These are phyloP conservation scores for Fusarium protoensiforme DNA, from an alignment of 2,329 filamentous ascomycete genomes.

Conservation along the genomic window DNA sequence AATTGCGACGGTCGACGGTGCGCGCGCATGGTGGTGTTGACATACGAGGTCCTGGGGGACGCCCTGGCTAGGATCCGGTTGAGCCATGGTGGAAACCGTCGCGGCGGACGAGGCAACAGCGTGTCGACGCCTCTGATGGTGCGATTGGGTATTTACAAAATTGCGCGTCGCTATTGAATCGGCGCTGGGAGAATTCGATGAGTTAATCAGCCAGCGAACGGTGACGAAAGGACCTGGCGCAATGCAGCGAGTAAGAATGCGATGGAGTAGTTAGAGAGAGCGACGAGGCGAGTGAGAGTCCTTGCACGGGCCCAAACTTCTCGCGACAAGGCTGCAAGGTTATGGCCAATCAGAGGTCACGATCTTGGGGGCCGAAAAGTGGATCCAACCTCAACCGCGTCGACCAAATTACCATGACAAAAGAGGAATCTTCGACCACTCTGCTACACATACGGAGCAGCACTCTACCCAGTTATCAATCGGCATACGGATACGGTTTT, in stretches of 20 bases:
- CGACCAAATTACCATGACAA: background rate
- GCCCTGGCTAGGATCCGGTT: constrained; percentile 55
- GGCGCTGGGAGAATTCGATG: background rate
- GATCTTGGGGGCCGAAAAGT: constrained; percentile 11
- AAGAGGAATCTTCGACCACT: background rate
- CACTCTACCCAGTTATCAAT: background rate
- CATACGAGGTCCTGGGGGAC: constrained; percentile 57
- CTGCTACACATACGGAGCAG: background rate
- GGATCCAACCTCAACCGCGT: constrained; percentile 25
- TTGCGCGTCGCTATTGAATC: background rate
- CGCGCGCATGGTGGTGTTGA: constrained; percentile 7
- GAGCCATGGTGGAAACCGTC: constrained; percentile 50
- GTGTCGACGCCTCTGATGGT: constrained; percentile 23
- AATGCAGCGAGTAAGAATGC: constrained; percentile 22
- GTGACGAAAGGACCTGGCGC: constrained; percentile 37
- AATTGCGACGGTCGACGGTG: background rate
- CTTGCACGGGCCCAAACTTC: constrained; percentile 50
- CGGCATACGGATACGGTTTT: background rate
- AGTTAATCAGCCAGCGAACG: constrained; percentile 7
- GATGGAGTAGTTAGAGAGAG: constrained; percentile 38
- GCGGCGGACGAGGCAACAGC: constrained; percentile 25
- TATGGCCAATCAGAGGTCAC: constrained; percentile 41
- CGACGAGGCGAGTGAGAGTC: constrained; percentile 8
- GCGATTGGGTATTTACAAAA: constrained; percentile 28
- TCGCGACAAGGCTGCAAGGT: constrained; percentile 50